Conservation (phyloP, 306 rosid species). For the Cyamopsis tetragonoloba region DNA sequence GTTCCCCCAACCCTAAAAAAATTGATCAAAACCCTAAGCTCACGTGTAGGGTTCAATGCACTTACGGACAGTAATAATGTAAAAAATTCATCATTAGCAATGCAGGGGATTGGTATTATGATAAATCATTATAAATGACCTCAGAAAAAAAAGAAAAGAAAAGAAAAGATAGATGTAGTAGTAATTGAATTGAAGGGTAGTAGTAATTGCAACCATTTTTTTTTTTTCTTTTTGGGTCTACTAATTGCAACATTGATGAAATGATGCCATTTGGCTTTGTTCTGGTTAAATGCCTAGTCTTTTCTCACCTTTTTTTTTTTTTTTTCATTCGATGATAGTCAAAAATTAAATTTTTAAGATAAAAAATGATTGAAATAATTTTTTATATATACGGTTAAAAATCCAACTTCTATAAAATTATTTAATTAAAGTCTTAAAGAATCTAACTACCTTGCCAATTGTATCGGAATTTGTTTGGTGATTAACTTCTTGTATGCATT, state of each 20-base stretch:
- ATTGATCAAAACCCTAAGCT: slow-evolving; percentile 40
- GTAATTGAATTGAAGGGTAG: slow-evolving; percentile 30
- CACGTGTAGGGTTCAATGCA: slow-evolving; percentile 97
- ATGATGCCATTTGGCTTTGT: slow-evolving; percentile 29
- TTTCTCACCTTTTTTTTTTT: no score
- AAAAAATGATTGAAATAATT: no score
- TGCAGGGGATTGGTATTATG: slow-evolving; percentile 93
- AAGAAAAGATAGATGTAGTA: no score
- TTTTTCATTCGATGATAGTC: no score
- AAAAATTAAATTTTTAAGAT: no score
- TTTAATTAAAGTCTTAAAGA: no score
- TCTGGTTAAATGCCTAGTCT: slow-evolving; percentile 1
- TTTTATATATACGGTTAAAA: no score
- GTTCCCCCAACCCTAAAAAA: slow-evolving; percentile 26
- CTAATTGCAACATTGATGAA: slow-evolving; percentile 44
- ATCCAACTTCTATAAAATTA: no score
- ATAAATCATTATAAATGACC: slow-evolving; percentile 86
- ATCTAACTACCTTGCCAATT: no score
- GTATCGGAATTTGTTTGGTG: no score
- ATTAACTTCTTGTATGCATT: background rate
- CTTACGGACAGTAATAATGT: slow-evolving; percentile 88
- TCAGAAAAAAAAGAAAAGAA: slow-evolving; percentile 49
- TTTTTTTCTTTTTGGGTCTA: no score
- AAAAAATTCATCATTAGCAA: slow-evolving; percentile 84
- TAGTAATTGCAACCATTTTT: no score